Percentiles rank a stretch among this genome's conserved stretches.
phyloP scores from a whole-genome alignment of 345 rosid genomes.

The Pugionium cornutum region DNA sequence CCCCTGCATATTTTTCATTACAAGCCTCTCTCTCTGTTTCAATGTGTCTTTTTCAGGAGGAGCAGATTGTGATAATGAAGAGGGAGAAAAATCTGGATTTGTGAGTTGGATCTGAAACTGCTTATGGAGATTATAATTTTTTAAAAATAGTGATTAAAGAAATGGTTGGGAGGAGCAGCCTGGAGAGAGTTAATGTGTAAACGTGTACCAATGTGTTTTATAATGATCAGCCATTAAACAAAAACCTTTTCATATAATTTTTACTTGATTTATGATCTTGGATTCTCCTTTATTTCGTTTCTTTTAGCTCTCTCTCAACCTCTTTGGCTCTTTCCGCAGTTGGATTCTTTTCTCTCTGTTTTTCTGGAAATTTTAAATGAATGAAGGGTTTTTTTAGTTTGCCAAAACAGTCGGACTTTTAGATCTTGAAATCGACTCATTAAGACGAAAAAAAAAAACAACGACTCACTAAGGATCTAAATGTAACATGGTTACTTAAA shows the following conservation, averaged over 20 bases:
- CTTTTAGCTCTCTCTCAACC: constrained; percentile 11
- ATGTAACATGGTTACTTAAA: constrained; percentile 26
- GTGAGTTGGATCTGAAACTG: constrained; percentile 61
- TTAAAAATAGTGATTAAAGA: constrained; percentile 33
- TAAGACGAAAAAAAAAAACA: no score
- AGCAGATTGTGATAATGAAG: constrained; percentile 48
- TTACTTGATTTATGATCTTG: constrained; percentile 25
- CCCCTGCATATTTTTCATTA: constrained; percentile 28
- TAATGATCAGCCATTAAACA: constrained; percentile 42
- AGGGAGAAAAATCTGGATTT: constrained; percentile 51
- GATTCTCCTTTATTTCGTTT: constrained; percentile 25
- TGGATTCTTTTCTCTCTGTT: constrained; percentile 24
- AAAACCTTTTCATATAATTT: constrained; percentile 9
- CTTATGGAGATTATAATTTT: constrained; percentile 32
- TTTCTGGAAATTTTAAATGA: constrained; percentile 4
- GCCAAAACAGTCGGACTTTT: constrained; percentile 14
- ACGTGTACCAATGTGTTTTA: constrained; percentile 36
- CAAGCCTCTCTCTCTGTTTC: constrained; percentile 28
- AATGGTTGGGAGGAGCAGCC: constrained; percentile 57
- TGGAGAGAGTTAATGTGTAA: constrained; percentile 41
- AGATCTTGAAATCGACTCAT: constrained; percentile 7
- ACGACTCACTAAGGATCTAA: background rate
- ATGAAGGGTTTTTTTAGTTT: background rate
- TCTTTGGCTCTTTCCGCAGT: constrained; percentile 19
- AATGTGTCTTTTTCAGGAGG: constrained; percentile 31